Evolutionary conservation across 441 rosid genomes (phyloP), one percentile per base, ranked within the genome.

Genomic region (Gossypium lobatum): DNA sequence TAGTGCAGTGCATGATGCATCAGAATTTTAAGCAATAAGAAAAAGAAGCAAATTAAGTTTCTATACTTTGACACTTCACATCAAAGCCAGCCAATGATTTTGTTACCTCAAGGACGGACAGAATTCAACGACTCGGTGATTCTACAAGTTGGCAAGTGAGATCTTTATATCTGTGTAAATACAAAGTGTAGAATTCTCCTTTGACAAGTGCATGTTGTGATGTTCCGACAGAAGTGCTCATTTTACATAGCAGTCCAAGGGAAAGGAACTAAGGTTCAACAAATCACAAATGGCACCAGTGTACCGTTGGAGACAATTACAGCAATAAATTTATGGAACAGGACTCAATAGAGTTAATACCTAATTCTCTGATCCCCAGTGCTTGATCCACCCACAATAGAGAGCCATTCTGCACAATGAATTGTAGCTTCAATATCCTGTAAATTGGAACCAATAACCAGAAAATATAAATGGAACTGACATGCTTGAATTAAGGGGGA

Each of bases 351-450:
- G 54, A 62, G 64, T 23, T 20, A 64, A 70, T 94, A 96, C 98
- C 99, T 94, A 78, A 83, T 85, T 78, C 99, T 85, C 84, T 92
- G 98, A 60, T 96, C 97, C 79, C 99, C 97, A 37, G 98, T 94
- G 87, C 98, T 89, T 76, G 97, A 94, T 78, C 99, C 97, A 75
- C 99, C 99, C 69, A 92, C 91, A n/a, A 96, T 94, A 78, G 98
- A 93, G 74, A 96, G 96, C 98, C 99, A 94, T 78, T 96, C 99
- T 62, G 98, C 99, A 94, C 99, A 96, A 85, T 96, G 99, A 86
- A 96, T 91, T 73, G 99, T 86, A 72, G 98, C 97, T 85, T 96
- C 99, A 86, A 92, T 88, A 80, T 96, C 99, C 99, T 96, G 98
- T 77, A 85, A 78, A 84, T 37, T 58, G 77, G 48, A 85, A 73